Base-by-base conservation (phyloP, 1,284 basidiomycete genomes). In the Testicularia cyperi region DNA sequence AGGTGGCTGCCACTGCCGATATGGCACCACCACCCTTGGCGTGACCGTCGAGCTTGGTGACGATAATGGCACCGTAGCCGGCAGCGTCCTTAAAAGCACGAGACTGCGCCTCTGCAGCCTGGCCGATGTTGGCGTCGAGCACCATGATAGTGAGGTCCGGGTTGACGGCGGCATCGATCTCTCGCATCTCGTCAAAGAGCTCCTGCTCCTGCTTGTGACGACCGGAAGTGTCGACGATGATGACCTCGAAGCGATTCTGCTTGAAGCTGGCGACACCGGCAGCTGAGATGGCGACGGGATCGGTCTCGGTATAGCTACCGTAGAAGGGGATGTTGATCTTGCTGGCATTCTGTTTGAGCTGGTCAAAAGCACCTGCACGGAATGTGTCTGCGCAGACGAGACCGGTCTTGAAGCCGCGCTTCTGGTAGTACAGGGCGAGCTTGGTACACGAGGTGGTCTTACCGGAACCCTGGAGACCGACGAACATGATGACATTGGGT, bases 341-440 rank as follows among this genome's bases (percentile, higher is more conserved):
- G 24, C 92, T 95, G 8, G 95, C 95, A 67, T 83, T 83, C 88
- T 88, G 65, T 86, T 99, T 83, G 34, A 83, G 74, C 71, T 99
- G 95, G 78, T 99, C 95, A 78, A 99, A 99, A 31, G 95, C 95
- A 62, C 95, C 95, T 5, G 95, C 95, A 80, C 95, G 89, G 83
- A 98, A 99, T 2, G 95, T 99, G 79, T 99, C 95, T 20, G 95
- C 95, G 72, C 95, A 99, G 68, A 99, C 95, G 37, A 99, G 90
- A 65, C 88, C 91, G n/a, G 92, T 89, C 77, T 92, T 92, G 83
- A 96, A 91, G 4, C 95, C 95, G 63, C 92, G 86, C 72, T 91
- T 88, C 78, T 95, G 91, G 79, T 97, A 98, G 80, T 98, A 88
- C 0, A 96, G 92, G 0, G 95, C 95, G 16, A 68, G 42, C 53